Base-by-base conservation (phyloP, 768 basidiomycete species). In the Agaricus subrufescens region DNA sequence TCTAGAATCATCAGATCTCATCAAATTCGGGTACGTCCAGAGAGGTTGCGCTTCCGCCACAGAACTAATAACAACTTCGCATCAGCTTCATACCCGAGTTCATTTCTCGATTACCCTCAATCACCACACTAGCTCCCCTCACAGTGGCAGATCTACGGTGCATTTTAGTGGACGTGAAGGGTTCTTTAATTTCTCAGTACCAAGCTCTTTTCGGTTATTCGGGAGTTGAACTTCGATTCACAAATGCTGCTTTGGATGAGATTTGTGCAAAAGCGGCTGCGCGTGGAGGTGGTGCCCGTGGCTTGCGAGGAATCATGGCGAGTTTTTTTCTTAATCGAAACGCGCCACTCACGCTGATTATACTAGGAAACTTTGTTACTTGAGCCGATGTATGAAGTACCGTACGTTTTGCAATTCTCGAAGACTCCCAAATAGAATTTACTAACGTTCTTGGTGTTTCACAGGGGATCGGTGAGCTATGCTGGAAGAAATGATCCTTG, bases 1-100 rank as follows among this genome's bases (percentile, higher is more conserved):
- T 38, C 83, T 90, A 14, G 89, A 94, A 60, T 88, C 89, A 58
- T 43, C 63, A 84, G 94, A 98, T 73, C 79, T 98, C 9, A 80
- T 89, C 3, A 83, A 86, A 78, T 97, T 88, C 59, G 94, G 94
- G 81, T 88, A 69, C 60, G 61, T 44, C 9, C 15, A 54, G 31
- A 34, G 34, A 34, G 34, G 34, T 34, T 30, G 49, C 14, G 38
- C 44, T 23, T 31, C 34, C 19, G 19, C 11, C 30, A 7, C 19
- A 19, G 19, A 19, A 19, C 11, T 10, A 29, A 30, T 47, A 3
- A n/a, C 46, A 23, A 25, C 11, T 23, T 34, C 30, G 14, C 19
- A 46, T 6, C 56, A 89, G 90, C 3, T 90, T 97, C 60, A 98
- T 98, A 56, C 95, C 95, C 25, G 95, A 98, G 71, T 98, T 98